Evolutionary conservation across 345 rosid species (phyloP).

Genomic region (Abelmoschus esculentus): DNA sequence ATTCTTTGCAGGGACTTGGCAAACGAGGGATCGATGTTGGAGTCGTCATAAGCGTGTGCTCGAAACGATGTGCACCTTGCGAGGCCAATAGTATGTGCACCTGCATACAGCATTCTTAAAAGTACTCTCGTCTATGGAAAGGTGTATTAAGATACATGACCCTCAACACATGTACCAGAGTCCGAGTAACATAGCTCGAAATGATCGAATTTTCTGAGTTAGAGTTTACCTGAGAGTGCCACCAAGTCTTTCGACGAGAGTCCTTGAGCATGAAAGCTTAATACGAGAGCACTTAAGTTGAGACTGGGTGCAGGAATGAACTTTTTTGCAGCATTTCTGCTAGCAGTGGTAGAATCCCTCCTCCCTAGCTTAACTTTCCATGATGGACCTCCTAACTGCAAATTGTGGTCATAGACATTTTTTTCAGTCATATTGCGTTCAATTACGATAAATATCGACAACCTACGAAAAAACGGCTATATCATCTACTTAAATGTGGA

Average conservation of each 20-base stretch:
- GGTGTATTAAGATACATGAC: too few species aligned
- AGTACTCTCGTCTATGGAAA: background rate
- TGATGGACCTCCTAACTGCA: conserved; percentile 40
- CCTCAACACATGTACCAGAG: too few species aligned
- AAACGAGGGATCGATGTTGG: conserved; percentile 25
- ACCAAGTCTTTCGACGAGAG: conserved; percentile 31
- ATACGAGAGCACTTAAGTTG: conserved; percentile 24
- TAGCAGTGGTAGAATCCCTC: conserved; percentile 39
- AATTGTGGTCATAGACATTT: background rate
- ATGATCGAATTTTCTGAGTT: background rate
- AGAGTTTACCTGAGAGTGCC: conserved; percentile 37
- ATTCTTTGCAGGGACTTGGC: conserved; percentile 9
- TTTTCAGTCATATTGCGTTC: background rate
- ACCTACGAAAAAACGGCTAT: background rate
- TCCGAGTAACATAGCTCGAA: background rate
- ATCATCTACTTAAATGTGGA: background rate
- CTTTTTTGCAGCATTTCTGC: conserved; percentile 22
- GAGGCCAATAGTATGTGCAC: conserved; percentile 35
- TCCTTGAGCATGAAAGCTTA: conserved; percentile 29
- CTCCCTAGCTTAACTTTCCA: conserved; percentile 43
- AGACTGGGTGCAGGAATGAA: conserved; percentile 26
- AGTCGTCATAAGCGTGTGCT: conserved; percentile 26
- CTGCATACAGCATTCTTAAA: conserved; percentile 1
- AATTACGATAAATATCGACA: background rate
- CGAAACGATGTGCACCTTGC: conserved; percentile 28